phyloP scores from a whole-genome alignment of 805 yeast genomes.

The Alloascoidea hylecoeti region DNA sequence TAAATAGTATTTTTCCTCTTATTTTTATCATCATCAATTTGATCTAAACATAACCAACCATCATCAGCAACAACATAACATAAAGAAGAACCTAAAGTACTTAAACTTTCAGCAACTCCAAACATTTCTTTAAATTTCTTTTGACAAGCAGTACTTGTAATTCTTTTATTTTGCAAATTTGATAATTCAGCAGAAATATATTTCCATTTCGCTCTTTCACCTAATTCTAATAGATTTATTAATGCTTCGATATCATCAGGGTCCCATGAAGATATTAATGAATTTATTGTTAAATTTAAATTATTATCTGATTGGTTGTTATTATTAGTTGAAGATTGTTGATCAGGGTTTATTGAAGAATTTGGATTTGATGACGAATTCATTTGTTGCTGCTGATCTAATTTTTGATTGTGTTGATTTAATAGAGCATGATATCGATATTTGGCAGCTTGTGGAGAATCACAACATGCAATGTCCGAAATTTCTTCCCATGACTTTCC shows the following conservation, averaged over 20 bases:
- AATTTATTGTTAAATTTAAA: neutral
- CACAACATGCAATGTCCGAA: constrained; percentile 39
- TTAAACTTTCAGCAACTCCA: constrained; percentile 36
- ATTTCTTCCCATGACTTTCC: constrained; percentile 56
- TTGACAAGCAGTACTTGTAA: constrained; percentile 37
- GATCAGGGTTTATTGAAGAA: neutral
- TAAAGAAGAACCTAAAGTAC: constrained; percentile 32
- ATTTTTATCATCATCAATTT: constrained; percentile 2
- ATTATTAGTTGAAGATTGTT: too few relatives aligned
- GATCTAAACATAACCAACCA: constrained; percentile 29
- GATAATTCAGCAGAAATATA: constrained; percentile 28
- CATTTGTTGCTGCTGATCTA: neutral
- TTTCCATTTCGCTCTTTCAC: constrained; percentile 47
- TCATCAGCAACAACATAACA: constrained; percentile 32
- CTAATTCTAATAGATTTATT: constrained; percentile 30
- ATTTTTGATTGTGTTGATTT: constrained; percentile 39
- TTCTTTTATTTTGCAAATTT: constrained; percentile 20
- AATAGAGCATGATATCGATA: constrained; percentile 52
- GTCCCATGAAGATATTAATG: constrained; percentile 16
- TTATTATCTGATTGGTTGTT: too few relatives aligned
- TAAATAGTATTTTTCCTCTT: constrained; percentile 1
- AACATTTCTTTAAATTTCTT: constrained; percentile 39
- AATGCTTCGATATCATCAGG: constrained; percentile 31
- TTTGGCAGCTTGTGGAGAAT: constrained; percentile 43
- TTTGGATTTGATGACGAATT: neutral